phyloP scores from a whole-genome alignment of 805 yeast genomes.

The Saccharomycopsis fibuligera region DNA sequence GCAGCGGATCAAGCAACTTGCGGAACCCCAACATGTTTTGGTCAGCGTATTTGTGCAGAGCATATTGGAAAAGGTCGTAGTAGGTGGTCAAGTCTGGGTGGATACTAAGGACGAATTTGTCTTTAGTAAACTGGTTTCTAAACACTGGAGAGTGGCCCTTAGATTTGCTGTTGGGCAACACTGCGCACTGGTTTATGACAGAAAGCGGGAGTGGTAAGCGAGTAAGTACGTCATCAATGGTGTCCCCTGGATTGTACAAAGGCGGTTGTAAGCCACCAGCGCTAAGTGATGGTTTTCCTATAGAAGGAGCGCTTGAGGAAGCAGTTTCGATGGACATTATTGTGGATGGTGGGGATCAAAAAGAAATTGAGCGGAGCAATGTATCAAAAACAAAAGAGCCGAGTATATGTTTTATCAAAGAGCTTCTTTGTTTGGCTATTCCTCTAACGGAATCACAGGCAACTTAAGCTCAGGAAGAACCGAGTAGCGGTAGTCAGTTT shows the following conservation, averaged over 20 bases:
- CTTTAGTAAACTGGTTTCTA: neutral
- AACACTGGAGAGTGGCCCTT: constrained; percentile 7
- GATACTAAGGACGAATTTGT: neutral
- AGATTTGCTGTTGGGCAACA: neutral
- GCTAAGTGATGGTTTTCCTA: too few species aligned
- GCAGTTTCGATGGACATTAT: too few species aligned
- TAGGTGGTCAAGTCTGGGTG: constrained; percentile 7
- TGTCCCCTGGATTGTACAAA: constrained; percentile 2
- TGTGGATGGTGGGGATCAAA: too few species aligned
- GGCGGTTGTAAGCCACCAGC: too few species aligned
- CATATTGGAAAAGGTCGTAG: constrained; percentile 1
- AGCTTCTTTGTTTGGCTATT: too few species aligned
- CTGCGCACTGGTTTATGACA: neutral
- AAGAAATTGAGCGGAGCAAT: too few species aligned
- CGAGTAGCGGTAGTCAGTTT: too few species aligned
- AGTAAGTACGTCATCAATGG: constrained; percentile 4
- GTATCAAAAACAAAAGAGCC: too few species aligned
- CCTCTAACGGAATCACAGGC: too few species aligned
- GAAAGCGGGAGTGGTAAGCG: neutral
- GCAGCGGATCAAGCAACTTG: neutral
- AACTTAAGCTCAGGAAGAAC: too few species aligned
- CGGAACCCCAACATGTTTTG: neutral
- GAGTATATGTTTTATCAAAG: too few species aligned
- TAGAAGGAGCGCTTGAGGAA: too few species aligned
- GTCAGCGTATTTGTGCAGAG: neutral